phyloP scores from a whole-genome alignment of 805 yeast genomes.

The Barnettozyma sucrosica region DNA sequence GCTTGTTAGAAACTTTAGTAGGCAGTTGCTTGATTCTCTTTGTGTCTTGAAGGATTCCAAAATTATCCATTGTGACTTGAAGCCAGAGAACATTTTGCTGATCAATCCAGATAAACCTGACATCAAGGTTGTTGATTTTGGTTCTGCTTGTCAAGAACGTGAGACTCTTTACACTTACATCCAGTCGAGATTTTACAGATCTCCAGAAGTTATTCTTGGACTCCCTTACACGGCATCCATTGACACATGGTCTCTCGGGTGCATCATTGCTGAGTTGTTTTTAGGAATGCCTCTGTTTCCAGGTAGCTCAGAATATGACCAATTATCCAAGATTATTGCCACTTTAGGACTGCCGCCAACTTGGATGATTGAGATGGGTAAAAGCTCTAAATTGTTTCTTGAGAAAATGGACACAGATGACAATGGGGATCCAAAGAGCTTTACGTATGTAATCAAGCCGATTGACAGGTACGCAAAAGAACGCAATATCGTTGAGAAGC shows the following conservation, averaged over 20 bases:
- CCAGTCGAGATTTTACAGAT: constrained; percentile 87
- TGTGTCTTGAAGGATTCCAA: constrained; percentile 75
- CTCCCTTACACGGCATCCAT: constrained; percentile 88
- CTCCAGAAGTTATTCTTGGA: constrained; percentile 92
- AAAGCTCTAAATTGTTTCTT: constrained; percentile 62
- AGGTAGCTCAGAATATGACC: constrained; percentile 91
- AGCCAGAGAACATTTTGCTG: constrained; percentile 89
- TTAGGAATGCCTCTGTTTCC: constrained; percentile 92
- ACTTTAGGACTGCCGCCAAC: constrained; percentile 84
- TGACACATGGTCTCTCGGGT: constrained; percentile 97
- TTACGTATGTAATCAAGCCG: constrained; percentile 25
- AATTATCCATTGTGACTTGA: constrained; percentile 91
- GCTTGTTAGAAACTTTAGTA: constrained; percentile 69
- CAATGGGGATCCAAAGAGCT: constrained; percentile 1
- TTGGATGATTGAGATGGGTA: constrained; percentile 97
- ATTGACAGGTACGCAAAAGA: constrained; percentile 46
- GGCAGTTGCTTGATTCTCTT: constrained; percentile 76
- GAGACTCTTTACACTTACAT: constrained; percentile 87
- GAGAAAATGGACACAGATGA: constrained; percentile 22
- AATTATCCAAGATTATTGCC: constrained; percentile 72
- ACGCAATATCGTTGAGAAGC: constrained; percentile 56
- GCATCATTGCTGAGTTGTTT: constrained; percentile 85
- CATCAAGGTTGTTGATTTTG: constrained; percentile 92
- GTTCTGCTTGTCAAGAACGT: constrained; percentile 89
- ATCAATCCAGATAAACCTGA: constrained; percentile 62